These are phyloP conservation scores for Sphaerulina vaccinii DNA, from an alignment of 2,329 filamentous ascomycete genomes.

Conservation along the genomic window DNA sequence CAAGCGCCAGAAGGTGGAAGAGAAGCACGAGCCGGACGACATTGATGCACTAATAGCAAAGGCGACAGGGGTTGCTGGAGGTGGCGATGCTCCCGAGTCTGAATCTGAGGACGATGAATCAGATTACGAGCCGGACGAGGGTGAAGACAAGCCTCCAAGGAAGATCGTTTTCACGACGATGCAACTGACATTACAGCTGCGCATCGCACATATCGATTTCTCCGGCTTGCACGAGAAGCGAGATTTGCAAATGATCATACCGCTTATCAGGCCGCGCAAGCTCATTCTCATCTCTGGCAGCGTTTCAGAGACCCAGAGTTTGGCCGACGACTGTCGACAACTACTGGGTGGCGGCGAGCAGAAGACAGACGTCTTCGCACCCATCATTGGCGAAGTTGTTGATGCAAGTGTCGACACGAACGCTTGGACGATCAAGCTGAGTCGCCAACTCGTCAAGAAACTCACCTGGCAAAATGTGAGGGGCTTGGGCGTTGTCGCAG, in stretches of 20 bases:
- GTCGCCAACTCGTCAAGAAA: conserved; percentile 77
- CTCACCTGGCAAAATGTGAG: conserved; percentile 94
- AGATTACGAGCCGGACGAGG: conserved; percentile 53
- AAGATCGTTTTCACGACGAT: conserved; percentile 68
- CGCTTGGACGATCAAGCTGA: conserved; percentile 91
- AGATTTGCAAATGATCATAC: conserved; percentile 90
- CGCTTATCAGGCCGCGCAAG: conserved; percentile 89
- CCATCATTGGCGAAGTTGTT: conserved; percentile 67
- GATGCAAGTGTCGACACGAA: conserved; percentile 97
- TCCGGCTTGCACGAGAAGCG: conserved; percentile 89
- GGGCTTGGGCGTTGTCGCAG: conserved; percentile 85
- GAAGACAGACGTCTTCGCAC: conserved; percentile 69
- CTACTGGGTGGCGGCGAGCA: conserved; percentile 46
- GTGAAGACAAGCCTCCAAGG: conserved; percentile 63
- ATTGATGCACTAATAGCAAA: conserved; percentile 37
- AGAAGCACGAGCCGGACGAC: conserved; percentile 34
- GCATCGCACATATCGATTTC: conserved; percentile 87
- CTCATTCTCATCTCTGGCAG: conserved; percentile 86
- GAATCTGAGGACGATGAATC: conserved; percentile 42
- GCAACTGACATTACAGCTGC: conserved; percentile 66
- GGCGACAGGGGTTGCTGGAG: conserved; percentile 29
- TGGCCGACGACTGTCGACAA: conserved; percentile 78
- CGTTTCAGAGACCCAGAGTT: conserved; percentile 70
- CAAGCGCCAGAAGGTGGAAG: conserved; percentile 23
- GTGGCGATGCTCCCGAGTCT: conserved; percentile 19